Base-by-base conservation (phyloP, 2,329 filamentous ascomycete species). In the Colletotrichum costaricense region DNA sequence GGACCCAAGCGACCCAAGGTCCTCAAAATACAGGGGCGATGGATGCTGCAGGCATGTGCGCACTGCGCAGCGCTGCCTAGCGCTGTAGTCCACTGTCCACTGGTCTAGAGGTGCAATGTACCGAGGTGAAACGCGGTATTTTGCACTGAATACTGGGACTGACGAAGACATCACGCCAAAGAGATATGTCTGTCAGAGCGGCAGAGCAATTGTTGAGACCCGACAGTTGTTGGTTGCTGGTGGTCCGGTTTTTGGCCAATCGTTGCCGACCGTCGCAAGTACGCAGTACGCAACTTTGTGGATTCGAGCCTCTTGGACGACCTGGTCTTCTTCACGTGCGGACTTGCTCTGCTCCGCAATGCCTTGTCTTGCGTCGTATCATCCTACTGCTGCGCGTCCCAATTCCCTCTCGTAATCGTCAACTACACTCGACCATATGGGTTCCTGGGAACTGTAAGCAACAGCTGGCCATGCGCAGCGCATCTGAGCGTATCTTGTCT, bases 341-440 rank as follows among this genome's bases (percentile, higher is more conserved):
- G 63, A 28, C 57, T 67, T 57, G 63, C 26, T 42, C 14, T 71
- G 63, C 63, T 71, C 63, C 56, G 69, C 49, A 67, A 46, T 60
- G 35, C 57, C 14, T 14, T 66, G 35, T 49, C 14, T 14, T 59
- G 55, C 16, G 14, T 67, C 26, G 59, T 52, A 52, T 49, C 52
- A 52, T 56, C 33, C 30, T 63, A 9, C 52, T 56, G 9, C 35
- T 38, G 46, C 30, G 22, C 46, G 26, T n/a, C 22, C 49, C 35
- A 49, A 63, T 46, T 62, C 33, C 24, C 42, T 67, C 35, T 62
- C 63, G 63, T 71, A 67, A 62, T 67, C 14, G 6, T 46, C 49
- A 5, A 46, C 46, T 28, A 35, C 35, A 49, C 14, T 22, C 24
- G 35, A 49, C 14, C n/a, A 30, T 14, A 30, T 26, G 22, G 26